These are phyloP conservation scores for Dendrobium catenatum DNA, from an alignment of 106 monocot species.

Conservation along the genomic window DNA sequence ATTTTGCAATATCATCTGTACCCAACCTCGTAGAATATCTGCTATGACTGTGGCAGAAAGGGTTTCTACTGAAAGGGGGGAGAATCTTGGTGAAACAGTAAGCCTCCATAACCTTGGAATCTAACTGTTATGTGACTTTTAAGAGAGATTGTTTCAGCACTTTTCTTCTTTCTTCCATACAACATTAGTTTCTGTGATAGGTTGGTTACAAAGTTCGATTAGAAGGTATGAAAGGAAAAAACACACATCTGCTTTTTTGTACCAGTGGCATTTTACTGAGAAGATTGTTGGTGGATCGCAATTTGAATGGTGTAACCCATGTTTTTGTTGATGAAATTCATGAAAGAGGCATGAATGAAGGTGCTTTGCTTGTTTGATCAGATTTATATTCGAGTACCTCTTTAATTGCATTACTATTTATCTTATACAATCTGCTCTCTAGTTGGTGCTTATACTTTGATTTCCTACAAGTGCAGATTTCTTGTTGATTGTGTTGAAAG, in stretches of 20 bases:
- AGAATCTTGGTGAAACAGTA: slow-evolving; percentile 92
- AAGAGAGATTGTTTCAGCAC: slow-evolving; percentile 10
- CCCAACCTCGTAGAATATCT: slow-evolving; percentile 98
- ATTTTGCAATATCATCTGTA: slow-evolving; percentile 98
- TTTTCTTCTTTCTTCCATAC: slow-evolving; percentile 34
- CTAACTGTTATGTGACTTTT: slow-evolving; percentile 12
- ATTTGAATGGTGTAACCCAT: slow-evolving; percentile 91
- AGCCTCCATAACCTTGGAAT: slow-evolving; percentile 7
- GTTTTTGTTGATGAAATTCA: slow-evolving; percentile 99
- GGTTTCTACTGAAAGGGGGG: slow-evolving; percentile 95
- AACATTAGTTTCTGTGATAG: slow-evolving; percentile 59
- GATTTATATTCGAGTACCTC: not conserved
- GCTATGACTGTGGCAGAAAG: slow-evolving; percentile 97
- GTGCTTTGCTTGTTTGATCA: slow-evolving; percentile 24
- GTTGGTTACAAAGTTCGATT: slow-evolving; percentile 99
- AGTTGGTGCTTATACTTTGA: not conserved
- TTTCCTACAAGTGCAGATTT: slow-evolving; percentile 59
- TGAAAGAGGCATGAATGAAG: slow-evolving; percentile 99
- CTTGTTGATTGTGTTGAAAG: slow-evolving; percentile 92
- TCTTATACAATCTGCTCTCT: not conserved
- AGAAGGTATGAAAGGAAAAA: slow-evolving; percentile 98
- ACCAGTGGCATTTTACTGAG: slow-evolving; percentile 99
- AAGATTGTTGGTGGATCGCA: slow-evolving; percentile 84
- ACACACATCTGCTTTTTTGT: slow-evolving; percentile 98
- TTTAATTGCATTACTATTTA: not conserved